Evolutionary conservation across 1,284 basidiomycete species (phyloP), one percentile per base, ranked within the genome.

Genomic region (Sanguinoderma infundibulare): DNA sequence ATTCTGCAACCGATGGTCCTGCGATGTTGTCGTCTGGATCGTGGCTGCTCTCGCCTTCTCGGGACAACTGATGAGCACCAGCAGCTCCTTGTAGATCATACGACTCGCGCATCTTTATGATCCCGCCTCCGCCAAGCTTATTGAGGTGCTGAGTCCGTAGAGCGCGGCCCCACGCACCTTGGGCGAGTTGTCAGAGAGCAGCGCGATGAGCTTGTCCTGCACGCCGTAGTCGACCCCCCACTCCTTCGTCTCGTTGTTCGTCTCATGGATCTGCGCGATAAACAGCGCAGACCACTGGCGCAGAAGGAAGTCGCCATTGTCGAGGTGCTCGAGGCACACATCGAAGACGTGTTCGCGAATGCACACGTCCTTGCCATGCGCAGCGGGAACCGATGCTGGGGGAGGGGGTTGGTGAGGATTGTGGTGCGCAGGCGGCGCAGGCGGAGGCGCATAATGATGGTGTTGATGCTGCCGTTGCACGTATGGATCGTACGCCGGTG

Each of bases 221-320:
- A 93, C 91, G 2, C 90, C 90, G 55, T 84, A 83, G 70, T 91
- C 87, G 39, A 98, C 89, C 6, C 92, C 96, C 64, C 91, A 85
- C 8, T 92, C 87, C 75, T 96, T 98, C 62, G 94, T 92, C 62
- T 95, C 93, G 71, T 98, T 95, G 69, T 94, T 94, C 20, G 83
- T 85, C 69, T 96, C 95, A 98, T 98, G 99, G 73, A 99, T 89
- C 75, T 97, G 94, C 9, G 91, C 95, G 58, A 99, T 94, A 72
- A 96, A 98, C 46, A 99, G 79, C 1, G 95, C 89, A 50, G 90
- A 92, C 97, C 97, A 99, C 68, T 98, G 96, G 55, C 96, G 86
- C 50, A 98, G 80, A 42, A 99, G 78, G 77, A 94, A 98, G 71
- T 98, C 97, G 34, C 92, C 89, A 67, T 91, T 89, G 65, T 97